Conservation (phyloP, 1,284 basidiomycete species). For the Singerocomus inundabilis region DNA sequence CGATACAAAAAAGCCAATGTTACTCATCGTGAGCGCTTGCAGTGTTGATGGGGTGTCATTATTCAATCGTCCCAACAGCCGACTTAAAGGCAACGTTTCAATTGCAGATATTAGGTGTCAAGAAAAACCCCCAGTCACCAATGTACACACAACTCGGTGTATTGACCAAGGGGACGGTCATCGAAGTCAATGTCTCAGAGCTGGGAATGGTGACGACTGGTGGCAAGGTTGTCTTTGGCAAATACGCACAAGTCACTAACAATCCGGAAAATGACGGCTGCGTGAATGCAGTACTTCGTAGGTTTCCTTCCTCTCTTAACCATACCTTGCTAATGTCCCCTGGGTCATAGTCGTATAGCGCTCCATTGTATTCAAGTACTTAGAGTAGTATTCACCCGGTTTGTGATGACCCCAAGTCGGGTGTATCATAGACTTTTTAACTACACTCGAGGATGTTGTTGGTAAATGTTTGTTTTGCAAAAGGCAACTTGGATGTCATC, state of each 20-base stretch:
- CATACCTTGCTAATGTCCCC: constrained; percentile 7
- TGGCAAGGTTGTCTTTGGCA: constrained; percentile 89
- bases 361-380: neutral
- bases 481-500: constrained; percentile 7
- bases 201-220: constrained; percentile 98
- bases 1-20: constrained; percentile 99
- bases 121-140: constrained; percentile 99
- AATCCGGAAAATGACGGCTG: constrained; percentile 98
- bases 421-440: constrained; percentile 17
- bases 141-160: constrained; percentile 97
- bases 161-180: constrained; percentile 96
- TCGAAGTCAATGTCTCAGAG: constrained; percentile 98
- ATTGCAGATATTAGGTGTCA: constrained; percentile 95
- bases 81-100: constrained; percentile 99
- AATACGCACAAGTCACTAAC: constrained; percentile 97
- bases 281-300: constrained; percentile 88
- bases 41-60: constrained; percentile 1
- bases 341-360: constrained; percentile 25
- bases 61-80: constrained; percentile 46
- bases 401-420: neutral
- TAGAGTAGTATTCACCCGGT: neutral
- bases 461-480: constrained; percentile 20
- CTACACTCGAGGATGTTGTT: too few relatives aligned
- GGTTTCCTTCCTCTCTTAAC: constrained; percentile 30
- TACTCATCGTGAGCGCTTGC: constrained; percentile 83